Conservation (phyloP, 1,284 basidiomycete genomes). For the Pyrrhoderma lamaoense region DNA sequence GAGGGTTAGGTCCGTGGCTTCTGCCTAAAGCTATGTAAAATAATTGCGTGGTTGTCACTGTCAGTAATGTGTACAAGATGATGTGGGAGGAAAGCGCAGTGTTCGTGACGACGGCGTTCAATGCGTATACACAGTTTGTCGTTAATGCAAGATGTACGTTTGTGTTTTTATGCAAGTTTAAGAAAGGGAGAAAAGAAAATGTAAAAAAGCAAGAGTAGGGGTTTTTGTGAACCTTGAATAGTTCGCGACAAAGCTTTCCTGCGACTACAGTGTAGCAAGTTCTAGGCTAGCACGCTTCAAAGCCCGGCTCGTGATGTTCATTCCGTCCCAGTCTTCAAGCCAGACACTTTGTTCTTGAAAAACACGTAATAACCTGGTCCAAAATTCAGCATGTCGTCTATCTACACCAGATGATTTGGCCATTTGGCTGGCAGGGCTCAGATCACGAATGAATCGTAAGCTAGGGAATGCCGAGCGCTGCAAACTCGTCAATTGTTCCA, state of each 20-base stretch:
- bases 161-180: no score
- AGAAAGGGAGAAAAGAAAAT: no score
- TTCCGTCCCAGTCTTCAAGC: slow-evolving; percentile 48
- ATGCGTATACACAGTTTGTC: no score
- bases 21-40: no score
- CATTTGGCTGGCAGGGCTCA: slow-evolving; percentile 32
- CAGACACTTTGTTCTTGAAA: slow-evolving; percentile 44
- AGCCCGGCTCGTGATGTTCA: slow-evolving; percentile 19
- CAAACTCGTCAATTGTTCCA: slow-evolving; percentile 55
- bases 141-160: no score
- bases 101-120: no score
- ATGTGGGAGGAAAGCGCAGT: background rate
- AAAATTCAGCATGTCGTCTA: slow-evolving; percentile 38
- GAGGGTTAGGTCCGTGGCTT: no score
- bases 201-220: no score
- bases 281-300: slow-evolving; percentile 18
- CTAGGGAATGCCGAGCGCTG: slow-evolving; percentile 56
- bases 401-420: slow-evolving; percentile 27
- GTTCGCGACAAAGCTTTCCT: no score
- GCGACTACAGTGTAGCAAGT: background rate
- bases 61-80: no score
- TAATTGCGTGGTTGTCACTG: slow-evolving; percentile 1
- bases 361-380: slow-evolving; percentile 39
- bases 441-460: slow-evolving; percentile 54
- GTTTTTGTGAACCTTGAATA: no score